Base-by-base conservation (phyloP, 192 early-diverging fungal species). In the Allomyces macrogynus region DNA sequence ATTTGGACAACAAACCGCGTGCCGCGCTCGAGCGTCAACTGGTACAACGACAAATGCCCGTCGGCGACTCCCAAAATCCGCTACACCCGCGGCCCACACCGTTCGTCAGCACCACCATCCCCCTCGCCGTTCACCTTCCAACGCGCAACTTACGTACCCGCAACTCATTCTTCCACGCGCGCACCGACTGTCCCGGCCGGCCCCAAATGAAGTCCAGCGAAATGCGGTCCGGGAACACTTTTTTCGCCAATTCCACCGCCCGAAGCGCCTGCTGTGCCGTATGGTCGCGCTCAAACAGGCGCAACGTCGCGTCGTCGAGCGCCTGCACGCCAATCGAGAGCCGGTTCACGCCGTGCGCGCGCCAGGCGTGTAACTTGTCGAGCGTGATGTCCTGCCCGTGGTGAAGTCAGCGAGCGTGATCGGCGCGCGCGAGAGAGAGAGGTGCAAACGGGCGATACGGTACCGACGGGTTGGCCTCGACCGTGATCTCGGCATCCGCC, bases 11-110 rank as follows among this genome's bases (percentile, higher is more conserved):
- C 43, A 73, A 71, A 18, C 49, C 20, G 12, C 23, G 81, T 83
- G 0, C 81, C 81, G 1, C 73, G 77, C 67, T 83, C 79, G 1
- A 74, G 71, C 16, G 81, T 83, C 54, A 83, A 71, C 69, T 83
- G 74, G 71, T 83, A 83, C 14, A 75, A 60, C 14, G 78, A 80
- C 0, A 83, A 64, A 23, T 83, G 79, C 22, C 44, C 16, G 18
- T 69, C 71, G 5, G 69, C 70, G 10, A 70, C 11, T 0, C 60
- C 49, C 49, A 57, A 20, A n/a, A 57, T 57, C 16, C 49, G 49
- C 49, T 40, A 40, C 32, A 2, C 32, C 0, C n/a, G n/a, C n/a
- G n/a, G n/a, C 7, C 3, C 32, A 8, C 32, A n/a, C 32, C 7
- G 8, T 7, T 40, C 32, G 7, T 40, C 32, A 40, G 32, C 26